Evolutionary conservation across 2,329 filamentous ascomycete species (phyloP), one percentile per base, ranked within the genome.

Genomic region (Tolypocladium amazonense): DNA sequence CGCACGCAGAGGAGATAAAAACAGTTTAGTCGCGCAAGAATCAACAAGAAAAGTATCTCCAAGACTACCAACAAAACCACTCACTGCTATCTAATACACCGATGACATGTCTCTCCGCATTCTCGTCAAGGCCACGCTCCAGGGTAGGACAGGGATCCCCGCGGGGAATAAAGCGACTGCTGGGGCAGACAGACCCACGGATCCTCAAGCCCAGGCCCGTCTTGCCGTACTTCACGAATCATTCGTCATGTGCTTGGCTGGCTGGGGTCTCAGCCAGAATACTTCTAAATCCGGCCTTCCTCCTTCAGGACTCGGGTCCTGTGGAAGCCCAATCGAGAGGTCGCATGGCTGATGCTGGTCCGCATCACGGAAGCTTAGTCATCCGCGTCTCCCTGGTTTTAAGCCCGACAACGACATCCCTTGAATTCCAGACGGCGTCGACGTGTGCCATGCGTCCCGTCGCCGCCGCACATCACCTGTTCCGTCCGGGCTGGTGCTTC

Each of bases 351-450:
- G 23, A 12, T 47, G 15, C 14, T 25, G 35, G 2, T 14, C 35
- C 11, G 35, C 3, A 2, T 12, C 43, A 5, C 8, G 23, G n/a
- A 12, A n/a, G 43, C 47, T 61, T 41, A 61, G 57, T 61, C 59
- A 61, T 41, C 27, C 4, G 2, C 23, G 20, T 23, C 18, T 39
- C 30, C 43, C 27, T 30, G 38, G 18, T 47, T 57, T 35, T 54
- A 57, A 61, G 53, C 50, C 4, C 35, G 33, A 15, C 20, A 25
- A 61, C 60, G 54, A 61, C 60, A 61, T 61, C 57, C 57, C 60
- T 59, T 59, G 57, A 61, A 59, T 61, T 61, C 60, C 60, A 61
- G 57, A 30, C 27, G 35, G 14, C 38, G 45, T 11, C 23, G 14
- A 56, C 39, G 41, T 38, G 52, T 27, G 25, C 52, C 47, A 57